phyloP scores from a whole-genome alignment of 2,329 filamentous ascomycete species.

The Trichoderma gracile region DNA sequence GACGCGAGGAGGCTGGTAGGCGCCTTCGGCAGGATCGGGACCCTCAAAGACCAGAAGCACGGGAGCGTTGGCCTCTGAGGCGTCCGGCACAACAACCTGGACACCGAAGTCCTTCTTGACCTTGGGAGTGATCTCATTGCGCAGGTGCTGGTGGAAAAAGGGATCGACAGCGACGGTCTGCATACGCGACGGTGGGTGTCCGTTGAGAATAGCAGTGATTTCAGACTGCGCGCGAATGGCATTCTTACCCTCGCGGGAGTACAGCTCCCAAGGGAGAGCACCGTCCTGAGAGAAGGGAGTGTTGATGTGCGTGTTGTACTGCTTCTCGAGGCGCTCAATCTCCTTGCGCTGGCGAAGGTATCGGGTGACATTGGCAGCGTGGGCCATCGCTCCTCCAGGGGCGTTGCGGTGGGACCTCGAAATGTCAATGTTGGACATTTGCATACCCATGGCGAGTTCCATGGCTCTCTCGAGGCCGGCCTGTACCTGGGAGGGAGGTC shows the following conservation, averaged over 20 bases:
- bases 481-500: conserved; percentile 71
- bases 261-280: conserved; percentile 81
- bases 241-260: conserved; percentile 83
- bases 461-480: conserved; percentile 79
- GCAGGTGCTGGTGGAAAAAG: conserved; percentile 76
- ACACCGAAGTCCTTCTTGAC: conserved; percentile 71
- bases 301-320: conserved; percentile 84
- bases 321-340: conserved; percentile 76
- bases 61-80: conserved; percentile 58
- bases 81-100: conserved; percentile 69
- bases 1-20: conserved; percentile 57
- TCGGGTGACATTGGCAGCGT: conserved; percentile 82
- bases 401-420: conserved; percentile 75
- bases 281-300: conserved; percentile 70
- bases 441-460: conserved; percentile 85
- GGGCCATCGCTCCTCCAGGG: conserved; percentile 69
- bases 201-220: conserved; percentile 70
- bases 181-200: conserved; percentile 73
- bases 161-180: conserved; percentile 68
- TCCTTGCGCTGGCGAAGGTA: conserved; percentile 83
- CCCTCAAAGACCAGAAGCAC: conserved; percentile 76
- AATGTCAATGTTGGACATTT: conserved; percentile 80
- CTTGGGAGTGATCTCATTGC: conserved; percentile 61
- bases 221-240: conserved; percentile 72
- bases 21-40: conserved; percentile 47